Evolutionary conservation across 169 alveolate genomes (phyloP).

Genomic region (Miamiensis avidus): DNA sequence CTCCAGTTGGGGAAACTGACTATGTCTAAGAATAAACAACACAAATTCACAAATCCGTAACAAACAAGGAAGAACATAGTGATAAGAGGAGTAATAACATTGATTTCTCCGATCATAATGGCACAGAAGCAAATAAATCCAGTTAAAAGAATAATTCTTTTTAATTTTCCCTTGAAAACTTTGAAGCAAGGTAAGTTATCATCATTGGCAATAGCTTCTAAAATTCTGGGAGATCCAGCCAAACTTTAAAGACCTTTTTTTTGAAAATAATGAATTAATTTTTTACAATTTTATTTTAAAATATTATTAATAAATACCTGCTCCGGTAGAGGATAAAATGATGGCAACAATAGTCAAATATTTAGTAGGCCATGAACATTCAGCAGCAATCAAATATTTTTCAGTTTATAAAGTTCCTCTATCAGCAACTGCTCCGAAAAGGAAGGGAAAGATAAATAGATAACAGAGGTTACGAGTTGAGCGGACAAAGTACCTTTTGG

Average conservation of each 20-base stretch:
- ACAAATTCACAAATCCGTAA: slow-evolving; percentile 68
- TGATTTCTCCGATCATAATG: slow-evolving; percentile 54
- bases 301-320: too few species aligned
- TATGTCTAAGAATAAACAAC: slow-evolving; percentile 65
- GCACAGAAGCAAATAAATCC: slow-evolving; percentile 13
- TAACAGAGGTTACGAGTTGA: background rate
- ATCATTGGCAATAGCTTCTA: slow-evolving; percentile 73
- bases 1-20: slow-evolving; percentile 82
- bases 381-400: slow-evolving; percentile 60
- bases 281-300: too few species aligned
- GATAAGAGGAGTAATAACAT: slow-evolving; percentile 72
- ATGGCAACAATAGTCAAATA: slow-evolving; percentile 63
- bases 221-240: slow-evolving; percentile 64
- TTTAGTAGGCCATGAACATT: slow-evolving; percentile 55
- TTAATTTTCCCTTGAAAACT: background rate
- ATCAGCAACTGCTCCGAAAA: slow-evolving; percentile 54
- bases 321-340: slow-evolving; percentile 66
- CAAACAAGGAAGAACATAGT: slow-evolving; percentile 74
- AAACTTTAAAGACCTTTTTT: slow-evolving; percentile 58
- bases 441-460: background rate
- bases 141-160: slow-evolving; percentile 29
- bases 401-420: slow-evolving; percentile 50
- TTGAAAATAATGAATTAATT: too few species aligned
- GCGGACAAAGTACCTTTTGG: slow-evolving; percentile 67
- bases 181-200: slow-evolving; percentile 48